Conservation (phyloP, 2,329 filamentous ascomycete species). For the Juglanconis sp. region DNA sequence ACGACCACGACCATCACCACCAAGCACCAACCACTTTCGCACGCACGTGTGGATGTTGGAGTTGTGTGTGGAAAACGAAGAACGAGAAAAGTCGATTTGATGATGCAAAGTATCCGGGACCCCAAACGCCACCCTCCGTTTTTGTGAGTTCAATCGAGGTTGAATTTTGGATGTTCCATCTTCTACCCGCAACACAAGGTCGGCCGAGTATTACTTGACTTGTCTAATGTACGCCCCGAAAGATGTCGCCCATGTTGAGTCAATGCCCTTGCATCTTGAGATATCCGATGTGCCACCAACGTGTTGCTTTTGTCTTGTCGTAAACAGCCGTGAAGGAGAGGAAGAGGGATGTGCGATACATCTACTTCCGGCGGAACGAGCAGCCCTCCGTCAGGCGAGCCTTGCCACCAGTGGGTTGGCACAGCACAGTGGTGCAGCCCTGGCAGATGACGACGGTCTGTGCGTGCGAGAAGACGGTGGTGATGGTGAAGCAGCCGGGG, state of each 20-base stretch:
- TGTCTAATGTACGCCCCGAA: conserved; percentile 21
- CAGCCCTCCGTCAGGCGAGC: conserved; percentile 98
- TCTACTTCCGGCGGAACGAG: conserved; percentile 99
- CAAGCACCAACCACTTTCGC: conserved; percentile 38
- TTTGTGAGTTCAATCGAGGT: conserved; percentile 43
- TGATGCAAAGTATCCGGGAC: conserved; percentile 80
- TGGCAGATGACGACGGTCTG: conserved; percentile 99
- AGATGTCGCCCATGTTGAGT: conserved; percentile 42
- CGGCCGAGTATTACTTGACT: conserved; percentile 34
- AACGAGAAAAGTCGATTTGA: conserved; percentile 32
- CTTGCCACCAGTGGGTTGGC: conserved; percentile 99
- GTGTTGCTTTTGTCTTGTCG: conserved; percentile 42
- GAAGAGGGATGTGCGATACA: conserved; percentile 39
- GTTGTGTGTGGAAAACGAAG: neutral
- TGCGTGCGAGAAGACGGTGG: conserved; percentile 99
- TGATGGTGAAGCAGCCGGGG: conserved; percentile 99
- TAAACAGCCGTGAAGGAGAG: conserved; percentile 44
- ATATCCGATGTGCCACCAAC: conserved; percentile 52
- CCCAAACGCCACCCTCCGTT: conserved; percentile 65
- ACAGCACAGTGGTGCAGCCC: conserved; percentile 98
- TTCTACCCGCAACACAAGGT: conserved; percentile 62
- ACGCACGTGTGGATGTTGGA: conserved; percentile 24
- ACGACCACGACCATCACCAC: conserved; percentile 23
- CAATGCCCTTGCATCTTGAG: conserved; percentile 43
- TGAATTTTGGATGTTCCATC: conserved; percentile 61